Base-by-base conservation (phyloP, 345 rosid species). In the Lepidium africanum region DNA sequence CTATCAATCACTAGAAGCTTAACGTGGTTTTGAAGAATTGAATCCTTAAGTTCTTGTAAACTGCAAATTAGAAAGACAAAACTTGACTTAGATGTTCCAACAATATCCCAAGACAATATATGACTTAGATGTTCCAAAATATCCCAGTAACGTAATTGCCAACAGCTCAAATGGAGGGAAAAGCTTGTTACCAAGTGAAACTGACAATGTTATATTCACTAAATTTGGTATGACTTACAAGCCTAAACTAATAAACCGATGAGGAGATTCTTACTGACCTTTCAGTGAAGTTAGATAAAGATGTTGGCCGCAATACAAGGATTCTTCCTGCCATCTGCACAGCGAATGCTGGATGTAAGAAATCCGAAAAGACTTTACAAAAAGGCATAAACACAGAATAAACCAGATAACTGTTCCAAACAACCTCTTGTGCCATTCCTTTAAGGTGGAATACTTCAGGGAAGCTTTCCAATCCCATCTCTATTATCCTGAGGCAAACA, bases 241-340 rank as follows among this genome's bases (percentile, higher is more conserved):
- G 72, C 37, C 41, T 53, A 21, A 33, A 59, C 37, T 61, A 33
- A 45, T 5, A 63, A 52, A 54, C 46, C 17, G 12, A 70, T 30
- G 62, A 46, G 41, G 16, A 32, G 50, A 33, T 40, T 55, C 21
- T 59, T 39, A 70, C 70, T 23, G 54, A 89, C 97, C 90, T 86
- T 70, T 85, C 81, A 11, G 92, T 92, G 72, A 92, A 89, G 40
- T 87, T 83, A 6, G 89, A 69, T 59, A 89, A 82, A 49, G 92
- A 87, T 27, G 89, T 45, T 38, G 96, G 92, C 65, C 76, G 82
- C 77, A 89, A 67, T 70, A 92, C 95, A 63, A 84, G 81, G 49
- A 92, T 87, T 78, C 96, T 79, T 51, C 95, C 91, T 58, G 96
- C 96, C 92, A 92, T 89, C 98, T 89, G 77, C 67, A 60, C 57